Evolutionary conservation across 108 stramenopile species (phyloP).

Genomic region (Pseudonitzschia pungens): DNA sequence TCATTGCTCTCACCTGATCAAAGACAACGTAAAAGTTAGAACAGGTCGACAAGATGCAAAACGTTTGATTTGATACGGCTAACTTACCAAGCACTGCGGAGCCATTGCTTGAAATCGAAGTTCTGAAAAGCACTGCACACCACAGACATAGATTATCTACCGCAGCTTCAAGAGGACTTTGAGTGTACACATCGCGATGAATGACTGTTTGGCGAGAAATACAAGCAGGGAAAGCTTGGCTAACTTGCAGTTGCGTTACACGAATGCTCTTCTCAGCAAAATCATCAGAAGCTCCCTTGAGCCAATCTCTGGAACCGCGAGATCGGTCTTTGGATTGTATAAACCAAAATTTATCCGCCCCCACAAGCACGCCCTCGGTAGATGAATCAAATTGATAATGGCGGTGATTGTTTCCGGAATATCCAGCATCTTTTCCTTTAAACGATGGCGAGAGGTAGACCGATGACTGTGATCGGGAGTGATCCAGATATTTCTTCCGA

Average conservation of each 20-base stretch:
- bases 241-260: slow-evolving; percentile 81
- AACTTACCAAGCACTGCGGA: slow-evolving; percentile 54
- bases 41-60: not conserved
- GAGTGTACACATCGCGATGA: slow-evolving; percentile 74
- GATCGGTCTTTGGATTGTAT: slow-evolving; percentile 75
- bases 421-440: not conserved
- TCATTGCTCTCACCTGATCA: slow-evolving; percentile 44
- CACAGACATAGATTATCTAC: slow-evolving; percentile 81
- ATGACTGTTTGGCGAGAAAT: slow-evolving; percentile 80
- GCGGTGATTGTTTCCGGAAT: slow-evolving; percentile 15
- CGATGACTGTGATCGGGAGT: slow-evolving; percentile 25
- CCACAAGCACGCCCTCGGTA: slow-evolving; percentile 53
- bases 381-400: slow-evolving; percentile 11
- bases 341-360: slow-evolving; percentile 82
- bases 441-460: slow-evolving; percentile 25
- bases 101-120: slow-evolving; percentile 82
- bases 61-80: not conserved
- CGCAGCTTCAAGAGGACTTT: slow-evolving; percentile 84
- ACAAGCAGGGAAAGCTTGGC: slow-evolving; percentile 78
- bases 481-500: slow-evolving; percentile 14
- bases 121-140: slow-evolving; percentile 86
- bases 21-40: not conserved
- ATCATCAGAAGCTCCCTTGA: slow-evolving; percentile 61
- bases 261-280: slow-evolving; percentile 77
- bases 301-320: slow-evolving; percentile 67